A percentile compares a stretch with the other conserved stretches of the same genome.
Evolutionary conservation across 106 monocot species (phyloP).

Genomic region (Dendrobium nobile): DNA sequence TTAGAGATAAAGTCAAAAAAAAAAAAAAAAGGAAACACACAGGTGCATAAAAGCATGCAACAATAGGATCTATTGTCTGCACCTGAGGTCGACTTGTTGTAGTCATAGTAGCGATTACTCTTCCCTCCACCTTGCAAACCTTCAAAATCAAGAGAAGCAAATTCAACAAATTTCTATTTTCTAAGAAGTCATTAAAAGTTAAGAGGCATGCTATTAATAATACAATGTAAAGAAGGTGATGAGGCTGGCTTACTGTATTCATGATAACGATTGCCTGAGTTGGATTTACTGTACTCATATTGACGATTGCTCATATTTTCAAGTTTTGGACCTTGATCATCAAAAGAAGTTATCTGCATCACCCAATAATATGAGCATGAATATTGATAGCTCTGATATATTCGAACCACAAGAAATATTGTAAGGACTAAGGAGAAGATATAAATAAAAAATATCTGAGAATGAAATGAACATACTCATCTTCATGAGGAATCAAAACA

Average conservation of each 20-base stretch:
- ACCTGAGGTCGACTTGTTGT: constrained; percentile 8
- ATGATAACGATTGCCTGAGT: constrained; percentile 7
- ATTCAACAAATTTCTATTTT: not conserved
- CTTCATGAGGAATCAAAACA: constrained; percentile 3
- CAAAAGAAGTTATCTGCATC: not conserved
- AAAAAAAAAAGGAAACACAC: not conserved
- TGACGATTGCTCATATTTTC: constrained; percentile 7
- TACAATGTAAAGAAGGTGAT: not conserved
- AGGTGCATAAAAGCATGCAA: not conserved
- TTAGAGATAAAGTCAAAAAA: not conserved
- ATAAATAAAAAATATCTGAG: not conserved
- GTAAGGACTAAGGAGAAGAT: not conserved
- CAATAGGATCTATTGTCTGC: not conserved
- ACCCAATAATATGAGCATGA: not conserved
- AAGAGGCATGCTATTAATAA: not conserved
- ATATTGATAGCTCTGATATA: not conserved
- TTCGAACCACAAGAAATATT: not conserved
- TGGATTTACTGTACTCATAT: constrained; percentile 4
- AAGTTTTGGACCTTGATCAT: constrained; percentile 4
- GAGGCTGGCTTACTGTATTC: constrained; percentile 3
- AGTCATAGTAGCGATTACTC: constrained; percentile 8
- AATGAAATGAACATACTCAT: not conserved
- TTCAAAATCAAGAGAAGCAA: constrained; percentile 2
- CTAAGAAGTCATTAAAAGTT: not conserved
- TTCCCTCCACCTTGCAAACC: constrained; percentile 6